Evolutionary conservation across 1,139 yeast species (phyloP).

Genomic region (Saccharomycopsis phalli): DNA sequence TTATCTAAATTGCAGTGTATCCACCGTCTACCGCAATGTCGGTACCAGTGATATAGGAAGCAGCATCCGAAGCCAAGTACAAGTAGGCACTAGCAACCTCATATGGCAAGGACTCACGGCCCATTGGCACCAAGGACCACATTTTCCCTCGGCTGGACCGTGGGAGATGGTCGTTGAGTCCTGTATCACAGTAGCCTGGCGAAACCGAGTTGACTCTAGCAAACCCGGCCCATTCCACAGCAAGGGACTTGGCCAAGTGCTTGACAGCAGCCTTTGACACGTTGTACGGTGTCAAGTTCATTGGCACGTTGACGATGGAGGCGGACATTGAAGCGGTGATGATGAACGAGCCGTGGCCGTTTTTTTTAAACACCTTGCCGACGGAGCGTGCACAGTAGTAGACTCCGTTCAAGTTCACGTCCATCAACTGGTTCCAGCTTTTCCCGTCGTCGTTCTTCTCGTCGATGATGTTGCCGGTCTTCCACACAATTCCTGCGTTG

Average conservation of each 20-base stretch:
- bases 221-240: constrained; percentile 84
- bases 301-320: constrained; percentile 80
- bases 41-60: constrained; percentile 75
- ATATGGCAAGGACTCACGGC: constrained; percentile 69
- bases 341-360: constrained; percentile 58
- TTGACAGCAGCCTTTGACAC: constrained; percentile 83
- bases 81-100: constrained; percentile 84
- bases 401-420: constrained; percentile 66
- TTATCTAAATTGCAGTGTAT: constrained; percentile 40
- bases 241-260: constrained; percentile 72
- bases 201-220: constrained; percentile 81
- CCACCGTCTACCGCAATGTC: constrained; percentile 85
- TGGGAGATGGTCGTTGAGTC: constrained; percentile 15
- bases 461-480: constrained; percentile 59
- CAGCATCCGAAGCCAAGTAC: constrained; percentile 76
- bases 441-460: constrained; percentile 35
- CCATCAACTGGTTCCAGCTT: constrained; percentile 60
- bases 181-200: constrained; percentile 53
- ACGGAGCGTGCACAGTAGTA: constrained; percentile 66
- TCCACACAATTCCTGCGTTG: constrained; percentile 89
- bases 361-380: constrained; percentile 66
- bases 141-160: constrained; percentile 10
- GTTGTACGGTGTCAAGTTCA: constrained; percentile 80
- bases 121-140: constrained; percentile 71
- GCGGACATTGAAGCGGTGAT: constrained; percentile 90